Evolutionary conservation across 305 asterid species (phyloP).

Genomic region (Coffea humblotiana): DNA sequence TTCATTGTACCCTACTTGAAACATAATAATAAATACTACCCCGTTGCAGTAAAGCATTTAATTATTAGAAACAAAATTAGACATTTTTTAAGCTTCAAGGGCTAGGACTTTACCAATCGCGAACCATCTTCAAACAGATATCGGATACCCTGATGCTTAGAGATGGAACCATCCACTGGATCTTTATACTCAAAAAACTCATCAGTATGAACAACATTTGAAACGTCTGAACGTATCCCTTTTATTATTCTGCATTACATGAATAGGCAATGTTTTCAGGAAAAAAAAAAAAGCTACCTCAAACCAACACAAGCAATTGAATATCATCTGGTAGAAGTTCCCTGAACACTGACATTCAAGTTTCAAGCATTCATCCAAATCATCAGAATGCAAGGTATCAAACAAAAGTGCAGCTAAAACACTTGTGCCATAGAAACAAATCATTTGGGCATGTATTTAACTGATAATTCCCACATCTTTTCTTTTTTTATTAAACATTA

Average conservation of each 20-base stretch:
- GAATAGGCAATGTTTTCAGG: constrained; percentile 6
- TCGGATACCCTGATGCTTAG: constrained; percentile 96
- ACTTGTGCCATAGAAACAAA: background rate
- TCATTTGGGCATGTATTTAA: background rate
- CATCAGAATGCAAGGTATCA: background rate
- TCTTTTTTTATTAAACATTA: background rate
- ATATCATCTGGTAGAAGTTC: background rate
- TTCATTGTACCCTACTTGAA: background rate
- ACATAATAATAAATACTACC: background rate
- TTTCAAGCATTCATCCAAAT: background rate
- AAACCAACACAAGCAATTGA: constrained; percentile 11
- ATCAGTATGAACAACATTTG: constrained; percentile 72
- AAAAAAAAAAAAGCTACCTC: background rate
- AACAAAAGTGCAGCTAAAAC: background rate
- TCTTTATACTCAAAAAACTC: constrained; percentile 91
- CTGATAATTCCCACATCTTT: background rate
- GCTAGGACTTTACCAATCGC: constrained; percentile 65
- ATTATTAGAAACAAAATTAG: background rate
- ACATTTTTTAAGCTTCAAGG: background rate
- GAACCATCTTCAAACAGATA: constrained; percentile 92
- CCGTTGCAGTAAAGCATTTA: background rate
- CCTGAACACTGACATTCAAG: background rate
- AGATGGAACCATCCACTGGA: constrained; percentile 95
- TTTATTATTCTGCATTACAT: constrained; percentile 57
- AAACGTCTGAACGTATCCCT: constrained; percentile 65